Evolutionary conservation across 495 filamentous ascomycete species (phyloP), one percentile per base, ranked within the genome.

Genomic region (Lasiosphaeria miniovina): DNA sequence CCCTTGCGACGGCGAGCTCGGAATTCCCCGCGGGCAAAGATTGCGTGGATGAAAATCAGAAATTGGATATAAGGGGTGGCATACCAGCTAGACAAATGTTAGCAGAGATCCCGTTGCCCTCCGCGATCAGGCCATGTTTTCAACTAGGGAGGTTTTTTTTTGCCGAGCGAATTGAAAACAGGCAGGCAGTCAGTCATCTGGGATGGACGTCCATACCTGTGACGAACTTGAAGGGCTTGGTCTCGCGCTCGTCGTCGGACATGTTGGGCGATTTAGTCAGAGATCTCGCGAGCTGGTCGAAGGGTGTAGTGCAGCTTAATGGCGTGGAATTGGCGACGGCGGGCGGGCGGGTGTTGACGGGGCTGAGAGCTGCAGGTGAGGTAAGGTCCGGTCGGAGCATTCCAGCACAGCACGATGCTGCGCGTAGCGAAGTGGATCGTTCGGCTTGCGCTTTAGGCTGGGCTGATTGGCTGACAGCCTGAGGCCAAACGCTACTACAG

Each of bases 171-270:
- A 67, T 72, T 62, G 56, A 57, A 61, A 35, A 40, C 57, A 46
- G 51, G 56, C 46, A 11, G 51, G 41, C 45, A n/a, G 51, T 0
- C 24, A 24, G 24, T 24, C 24, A 24, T 24, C 24, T 24, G 24
- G 24, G 24, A 24, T 24, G 24, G 55, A 54, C 24, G 53, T 52
- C 72, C 90, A 81, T 86, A 96, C 93, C 94, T 79, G 94, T 98
- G 65, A 98, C 94, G 80, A 97, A 98, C 88, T 99, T 99, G 89
- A 99, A 99, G 77, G 94, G 94, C 86, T 96, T 99, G 76, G 92
- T 96, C 77, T 90, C 86, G 75, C 88, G 88, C 72, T 96, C 89
- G 15, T 91, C 90, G 82, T 97, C 94, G 68, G 88, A 86, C 89
- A 91, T 97, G 70, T 73, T 86, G 75, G 70, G 68, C 65, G 57